phyloP scores from a whole-genome alignment of 805 yeast species.

The Saturnispora besseyi region DNA sequence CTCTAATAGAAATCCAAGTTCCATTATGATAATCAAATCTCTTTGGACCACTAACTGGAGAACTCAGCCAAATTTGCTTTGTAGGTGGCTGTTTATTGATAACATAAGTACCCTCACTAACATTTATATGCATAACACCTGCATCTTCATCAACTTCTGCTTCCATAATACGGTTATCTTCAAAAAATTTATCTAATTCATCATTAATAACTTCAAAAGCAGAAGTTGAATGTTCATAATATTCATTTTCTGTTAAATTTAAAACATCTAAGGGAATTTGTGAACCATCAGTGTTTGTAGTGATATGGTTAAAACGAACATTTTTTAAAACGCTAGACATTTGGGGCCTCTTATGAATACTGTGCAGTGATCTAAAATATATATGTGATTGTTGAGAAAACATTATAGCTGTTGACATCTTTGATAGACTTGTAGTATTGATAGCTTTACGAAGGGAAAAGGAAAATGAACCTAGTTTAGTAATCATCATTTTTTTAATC shows the following conservation, averaged over 20 bases:
- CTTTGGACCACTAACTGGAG: slow-evolving; percentile 92
- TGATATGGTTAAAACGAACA: slow-evolving; percentile 21
- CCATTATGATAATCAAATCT: slow-evolving; percentile 66
- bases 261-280: slow-evolving; percentile 44
- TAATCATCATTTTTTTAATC: too few relatives aligned
- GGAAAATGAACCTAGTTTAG: too few relatives aligned
- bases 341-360: neutral
- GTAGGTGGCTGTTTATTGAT: slow-evolving; percentile 97
- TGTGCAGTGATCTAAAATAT: neutral
- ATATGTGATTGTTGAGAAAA: neutral
- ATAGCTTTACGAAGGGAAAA: neutral
- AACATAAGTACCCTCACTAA: slow-evolving; percentile 76
- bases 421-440: neutral
- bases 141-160: slow-evolving; percentile 66
- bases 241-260: slow-evolving; percentile 40
- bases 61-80: slow-evolving; percentile 91
- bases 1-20: slow-evolving; percentile 75
- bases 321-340: slow-evolving; percentile 3
- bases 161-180: slow-evolving; percentile 32
- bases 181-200: slow-evolving; percentile 60
- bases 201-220: slow-evolving; percentile 64
- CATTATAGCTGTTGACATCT: neutral
- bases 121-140: slow-evolving; percentile 76
- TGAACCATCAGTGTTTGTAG: slow-evolving; percentile 43
- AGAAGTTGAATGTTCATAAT: slow-evolving; percentile 54